phyloP scores from a whole-genome alignment of 106 monocot genomes.

The Platanthera guangdongensis region DNA sequence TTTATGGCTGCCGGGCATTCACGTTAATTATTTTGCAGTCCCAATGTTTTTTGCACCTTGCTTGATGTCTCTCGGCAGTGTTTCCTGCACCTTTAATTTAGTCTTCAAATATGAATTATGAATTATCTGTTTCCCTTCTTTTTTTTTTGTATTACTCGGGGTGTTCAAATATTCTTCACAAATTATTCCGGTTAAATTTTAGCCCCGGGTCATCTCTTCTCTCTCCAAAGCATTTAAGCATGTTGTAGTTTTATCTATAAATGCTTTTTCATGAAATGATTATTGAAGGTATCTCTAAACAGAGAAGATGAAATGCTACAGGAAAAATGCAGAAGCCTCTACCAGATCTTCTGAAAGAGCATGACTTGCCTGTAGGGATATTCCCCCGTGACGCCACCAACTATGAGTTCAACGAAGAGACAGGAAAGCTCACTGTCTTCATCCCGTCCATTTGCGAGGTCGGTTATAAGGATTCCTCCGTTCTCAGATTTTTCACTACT shows the following conservation, averaged over 20 bases:
- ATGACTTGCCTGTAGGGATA: slow-evolving; percentile 69
- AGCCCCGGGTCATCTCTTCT: too few species aligned
- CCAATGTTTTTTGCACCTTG: background rate
- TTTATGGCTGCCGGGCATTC: background rate
- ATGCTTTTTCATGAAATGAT: too few species aligned
- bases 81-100: background rate
- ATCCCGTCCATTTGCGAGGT: slow-evolving; percentile 80
- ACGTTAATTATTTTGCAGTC: background rate
- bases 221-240: too few species aligned
- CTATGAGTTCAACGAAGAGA: slow-evolving; percentile 75
- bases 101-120: background rate
- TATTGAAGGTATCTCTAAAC: too few species aligned
- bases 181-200: too few species aligned
- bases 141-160: too few species aligned
- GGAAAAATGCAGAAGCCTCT: slow-evolving; percentile 92
- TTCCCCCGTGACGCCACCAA: slow-evolving; percentile 83
- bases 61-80: background rate
- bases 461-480: slow-evolving; percentile 83
- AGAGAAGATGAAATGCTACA: slow-evolving; percentile 11
- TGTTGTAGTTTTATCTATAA: too few species aligned
- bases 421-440: slow-evolving; percentile 62
- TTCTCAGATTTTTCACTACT: slow-evolving; percentile 52
- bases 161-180: too few species aligned
- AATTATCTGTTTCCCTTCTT: too few species aligned
- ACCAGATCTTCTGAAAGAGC: slow-evolving; percentile 65